Percentiles rank a stretch among this genome's conserved stretches.
These are phyloP conservation scores for Phytophthora tentaculata DNA, from an alignment of 352 stramenopile species.

Conservation along the genomic window DNA sequence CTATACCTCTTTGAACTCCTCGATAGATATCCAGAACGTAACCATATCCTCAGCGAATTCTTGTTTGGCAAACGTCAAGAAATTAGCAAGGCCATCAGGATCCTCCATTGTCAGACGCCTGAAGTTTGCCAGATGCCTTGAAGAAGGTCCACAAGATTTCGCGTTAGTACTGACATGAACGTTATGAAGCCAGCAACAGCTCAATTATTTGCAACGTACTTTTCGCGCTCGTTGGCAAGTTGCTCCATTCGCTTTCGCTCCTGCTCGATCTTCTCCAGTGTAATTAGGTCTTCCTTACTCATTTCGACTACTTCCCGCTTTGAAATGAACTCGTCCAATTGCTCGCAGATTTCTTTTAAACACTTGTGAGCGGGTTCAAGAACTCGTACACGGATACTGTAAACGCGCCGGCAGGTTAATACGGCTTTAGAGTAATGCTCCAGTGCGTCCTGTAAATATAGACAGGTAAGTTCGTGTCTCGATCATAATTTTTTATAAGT, in stretches of 20 bases:
- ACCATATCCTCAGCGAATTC: constrained; percentile 69
- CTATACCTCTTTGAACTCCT: constrained; percentile 56
- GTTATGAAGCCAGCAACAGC: not conserved
- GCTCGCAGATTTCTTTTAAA: constrained; percentile 28
- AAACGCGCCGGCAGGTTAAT: constrained; percentile 25
- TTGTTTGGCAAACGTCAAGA: constrained; percentile 48
- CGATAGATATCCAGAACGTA: constrained; percentile 67
- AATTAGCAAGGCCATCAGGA: constrained; percentile 32
- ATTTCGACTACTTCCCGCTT: constrained; percentile 48
- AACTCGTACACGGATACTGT: constrained; percentile 15
- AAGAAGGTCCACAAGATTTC: not conserved
- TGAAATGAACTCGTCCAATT: constrained; percentile 44
- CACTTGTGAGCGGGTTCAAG: constrained; percentile 17
- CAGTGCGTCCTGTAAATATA: constrained; percentile 11
- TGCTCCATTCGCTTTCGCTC: constrained; percentile 28
- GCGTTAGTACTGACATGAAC: not conserved
- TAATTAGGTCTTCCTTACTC: constrained; percentile 39
- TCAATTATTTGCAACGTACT: constrained; percentile 20
- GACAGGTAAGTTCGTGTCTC: too few relatives aligned
- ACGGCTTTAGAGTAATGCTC: constrained; percentile 38
- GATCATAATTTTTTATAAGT: not conserved
- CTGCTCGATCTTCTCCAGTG: constrained; percentile 26
- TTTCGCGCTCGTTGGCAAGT: constrained; percentile 37
- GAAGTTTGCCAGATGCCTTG: constrained; percentile 46
- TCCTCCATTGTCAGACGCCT: constrained; percentile 48